A percentile compares a stretch with the other conserved stretches of the same genome.
phyloP scores from a whole-genome alignment of 306 rosid species.

The Delonix regia region DNA sequence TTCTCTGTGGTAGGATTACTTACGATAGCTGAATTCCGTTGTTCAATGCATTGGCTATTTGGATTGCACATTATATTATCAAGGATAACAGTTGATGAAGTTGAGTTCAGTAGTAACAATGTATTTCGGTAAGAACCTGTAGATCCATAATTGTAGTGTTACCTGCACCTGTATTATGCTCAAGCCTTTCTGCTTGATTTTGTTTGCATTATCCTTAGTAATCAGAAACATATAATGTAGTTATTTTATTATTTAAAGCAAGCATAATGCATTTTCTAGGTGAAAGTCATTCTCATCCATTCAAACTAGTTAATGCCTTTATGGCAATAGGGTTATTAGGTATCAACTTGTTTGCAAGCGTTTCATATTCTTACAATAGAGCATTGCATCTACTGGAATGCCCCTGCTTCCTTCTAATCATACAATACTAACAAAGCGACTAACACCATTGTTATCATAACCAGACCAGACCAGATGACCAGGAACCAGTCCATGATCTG shows the following conservation, averaged over 20 bases:
- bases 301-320: not conserved
- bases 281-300: conserved; percentile 9
- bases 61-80: not conserved
- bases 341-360: not conserved
- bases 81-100: conserved; percentile 2
- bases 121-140: not conserved
- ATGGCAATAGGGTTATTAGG: not conserved
- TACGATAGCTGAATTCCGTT: not conserved
- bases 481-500: not conserved
- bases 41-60: not conserved
- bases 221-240: not conserved
- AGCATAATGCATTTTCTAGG: not conserved
- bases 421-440: too few species aligned
- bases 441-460: too few species aligned
- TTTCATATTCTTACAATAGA: conserved; percentile 10
- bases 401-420: not conserved
- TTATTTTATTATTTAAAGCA: not conserved
- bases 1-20: not conserved
- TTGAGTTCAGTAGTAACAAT: not conserved
- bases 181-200: not conserved
- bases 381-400: not conserved
- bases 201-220: not conserved
- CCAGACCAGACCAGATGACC: too few species aligned
- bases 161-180: not conserved
- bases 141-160: not conserved